Conservation (phyloP, 768 basidiomycete species). For the Candolleomyces eurysporus region DNA sequence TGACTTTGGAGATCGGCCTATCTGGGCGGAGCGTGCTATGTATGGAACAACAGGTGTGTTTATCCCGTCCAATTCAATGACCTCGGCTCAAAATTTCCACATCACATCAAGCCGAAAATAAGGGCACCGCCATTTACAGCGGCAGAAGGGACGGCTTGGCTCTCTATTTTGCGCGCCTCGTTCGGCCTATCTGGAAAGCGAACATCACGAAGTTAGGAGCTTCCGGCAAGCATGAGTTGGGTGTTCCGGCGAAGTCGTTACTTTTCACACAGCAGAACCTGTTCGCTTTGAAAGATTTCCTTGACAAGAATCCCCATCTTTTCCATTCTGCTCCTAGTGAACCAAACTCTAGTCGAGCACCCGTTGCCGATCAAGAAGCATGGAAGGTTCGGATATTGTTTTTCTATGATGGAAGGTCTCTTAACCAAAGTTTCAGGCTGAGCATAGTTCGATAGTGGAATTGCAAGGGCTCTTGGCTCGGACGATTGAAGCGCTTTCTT, state of each 20-base stretch:
- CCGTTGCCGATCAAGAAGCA: slow-evolving; percentile 76
- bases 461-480: slow-evolving; percentile 72
- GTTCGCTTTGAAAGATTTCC: slow-evolving; percentile 69
- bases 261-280: slow-evolving; percentile 79
- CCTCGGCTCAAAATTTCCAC: background rate
- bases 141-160: slow-evolving; percentile 88
- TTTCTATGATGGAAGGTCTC: no score
- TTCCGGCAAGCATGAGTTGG: slow-evolving; percentile 60
- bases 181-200: slow-evolving; percentile 85
- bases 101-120: slow-evolving; percentile 50
- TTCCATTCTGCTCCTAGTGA: slow-evolving; percentile 83
- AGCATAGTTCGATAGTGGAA: slow-evolving; percentile 80
- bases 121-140: slow-evolving; percentile 77
- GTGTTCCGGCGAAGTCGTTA: slow-evolving; percentile 60
- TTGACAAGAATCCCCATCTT: slow-evolving; percentile 79
- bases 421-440: slow-evolving; percentile 47
- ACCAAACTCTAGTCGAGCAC: slow-evolving; percentile 51
- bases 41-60: slow-evolving; percentile 65
- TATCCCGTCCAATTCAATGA: background rate
- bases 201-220: slow-evolving; percentile 60
- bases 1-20: slow-evolving; percentile 80
- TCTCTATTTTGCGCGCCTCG: slow-evolving; percentile 79
- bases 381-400: slow-evolving; percentile 61
- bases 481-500: slow-evolving; percentile 92
- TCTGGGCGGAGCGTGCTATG: slow-evolving; percentile 75